Base-by-base conservation (phyloP, 768 basidiomycete species). In the Clitopilus hobsonii region DNA sequence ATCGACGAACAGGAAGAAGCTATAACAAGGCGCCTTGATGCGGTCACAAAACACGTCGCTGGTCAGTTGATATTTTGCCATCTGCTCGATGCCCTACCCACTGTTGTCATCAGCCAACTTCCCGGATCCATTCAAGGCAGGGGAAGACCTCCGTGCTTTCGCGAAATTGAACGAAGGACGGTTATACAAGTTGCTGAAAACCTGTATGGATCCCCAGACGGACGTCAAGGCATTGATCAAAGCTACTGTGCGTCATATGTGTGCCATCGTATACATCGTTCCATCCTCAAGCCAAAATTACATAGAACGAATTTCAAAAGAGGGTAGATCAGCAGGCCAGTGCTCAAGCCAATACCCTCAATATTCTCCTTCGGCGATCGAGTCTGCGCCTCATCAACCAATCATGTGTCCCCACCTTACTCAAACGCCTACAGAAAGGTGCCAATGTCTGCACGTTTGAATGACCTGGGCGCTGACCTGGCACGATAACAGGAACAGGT, bases 111-210 rank as follows among this genome's bases (percentile, higher is more conserved):
- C 58, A 89, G 83, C 67, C 1, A 67, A 71, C 28, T 88, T 84
- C 59, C 74, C 82, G 5, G 94, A 98, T 51, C 77, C 84, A 1
- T 76, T 80, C 36, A 91, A 91, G 63, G 89, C 85, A 0, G 69
- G 74, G 1, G 91, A 91, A 56, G 96, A 98, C 65, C 69, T 99
- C 18, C 73, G 82, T 13, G 68, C 79, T 0, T 99, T 98, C 60
- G 94, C 95, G 0, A 89, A 88, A 56, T 71, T 87, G 38, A 98
- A 98, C 66, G 94, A 96, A 65, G 78, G 78, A 22, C 79, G 93
- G 32, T 74, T 95, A 6, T 98, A 94, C 75, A 94, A 88, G 68
- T 74, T 94, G 10, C 74, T 94, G 36, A 88, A 84, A 67, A 87
- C 80, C 0, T 87, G 90, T 60, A 78, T 91, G 74, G 94, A 97